Percentiles rank a stretch among this genome's conserved stretches.
Conservation (phyloP, 2,329 filamentous ascomycete genomes). For the Colletotrichum sp. region DNA sequence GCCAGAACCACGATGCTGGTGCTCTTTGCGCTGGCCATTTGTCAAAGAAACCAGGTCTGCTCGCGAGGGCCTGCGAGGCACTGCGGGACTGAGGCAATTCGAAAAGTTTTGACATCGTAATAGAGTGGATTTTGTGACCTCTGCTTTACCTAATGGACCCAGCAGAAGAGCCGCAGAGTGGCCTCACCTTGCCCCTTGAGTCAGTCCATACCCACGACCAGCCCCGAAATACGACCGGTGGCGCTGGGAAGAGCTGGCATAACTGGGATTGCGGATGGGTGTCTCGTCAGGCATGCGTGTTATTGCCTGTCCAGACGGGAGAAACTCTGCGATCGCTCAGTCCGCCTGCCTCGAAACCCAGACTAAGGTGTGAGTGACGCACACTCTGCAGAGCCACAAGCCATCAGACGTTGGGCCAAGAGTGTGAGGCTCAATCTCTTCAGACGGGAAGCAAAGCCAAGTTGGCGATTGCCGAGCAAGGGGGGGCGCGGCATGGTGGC, state of each 20-base stretch:
- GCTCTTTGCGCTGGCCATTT: background rate
- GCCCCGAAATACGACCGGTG: slow-evolving; percentile 20
- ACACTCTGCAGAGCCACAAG: background rate
- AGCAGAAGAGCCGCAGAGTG: slow-evolving; percentile 18
- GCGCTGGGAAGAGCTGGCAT: background rate
- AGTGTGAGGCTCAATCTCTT: slow-evolving; percentile 11
- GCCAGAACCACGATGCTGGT: background rate
- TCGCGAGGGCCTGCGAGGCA: background rate
- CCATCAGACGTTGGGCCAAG: slow-evolving; percentile 18
- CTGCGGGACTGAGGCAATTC: slow-evolving; percentile 16
- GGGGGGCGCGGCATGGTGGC: background rate
- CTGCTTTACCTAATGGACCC: slow-evolving; percentile 15
- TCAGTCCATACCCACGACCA: slow-evolving; percentile 14
- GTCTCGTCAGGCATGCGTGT: background rate
- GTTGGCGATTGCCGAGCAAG: slow-evolving; percentile 11
- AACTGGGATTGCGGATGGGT: background rate
- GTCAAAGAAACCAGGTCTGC: slow-evolving; percentile 14
- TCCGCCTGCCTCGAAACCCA: background rate
- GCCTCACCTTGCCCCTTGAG: slow-evolving; percentile 17
- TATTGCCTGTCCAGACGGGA: background rate
- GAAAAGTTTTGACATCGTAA: slow-evolving; percentile 17
- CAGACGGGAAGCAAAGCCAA: slow-evolving; percentile 1
- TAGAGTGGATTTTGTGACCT: slow-evolving; percentile 20
- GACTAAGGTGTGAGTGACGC: background rate
- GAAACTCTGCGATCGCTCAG: background rate